Percentiles rank a stretch among this genome's conserved stretches.
These are phyloP conservation scores for Schoenoplectus triqueter DNA, from an alignment of 202 grass and related monocot species.

Conservation along the genomic window DNA sequence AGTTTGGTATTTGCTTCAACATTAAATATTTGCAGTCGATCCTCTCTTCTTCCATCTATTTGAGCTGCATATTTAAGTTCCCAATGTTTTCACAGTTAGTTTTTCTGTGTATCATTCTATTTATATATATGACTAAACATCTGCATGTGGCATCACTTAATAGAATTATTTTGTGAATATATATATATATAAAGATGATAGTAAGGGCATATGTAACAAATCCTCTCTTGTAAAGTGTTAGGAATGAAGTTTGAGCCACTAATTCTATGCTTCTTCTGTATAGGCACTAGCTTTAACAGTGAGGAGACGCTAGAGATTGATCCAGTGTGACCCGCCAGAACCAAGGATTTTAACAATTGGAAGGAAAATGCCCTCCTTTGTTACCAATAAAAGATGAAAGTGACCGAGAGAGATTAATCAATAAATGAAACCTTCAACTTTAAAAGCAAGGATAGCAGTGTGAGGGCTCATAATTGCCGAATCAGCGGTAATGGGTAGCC, in stretches of 20 bases:
- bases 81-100: too few species aligned
- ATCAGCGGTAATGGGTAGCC: conserved; percentile 73
- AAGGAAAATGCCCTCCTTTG: not conserved
- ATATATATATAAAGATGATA: too few species aligned
- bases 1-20: not conserved
- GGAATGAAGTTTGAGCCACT: too few species aligned
- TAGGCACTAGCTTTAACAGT: too few species aligned
- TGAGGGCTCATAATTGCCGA: conserved; percentile 82
- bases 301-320: too few species aligned
- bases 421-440: not conserved
- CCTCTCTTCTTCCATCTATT: not conserved
- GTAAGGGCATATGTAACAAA: too few species aligned
- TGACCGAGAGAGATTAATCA: not conserved
- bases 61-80: not conserved
- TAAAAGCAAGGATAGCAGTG: conserved; percentile 63
- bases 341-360: too few species aligned
- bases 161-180: not conserved
- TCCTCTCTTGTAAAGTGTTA: too few species aligned
- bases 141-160: not conserved
- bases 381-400: not conserved
- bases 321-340: too few species aligned
- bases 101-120: not conserved
- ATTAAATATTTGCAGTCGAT: not conserved
- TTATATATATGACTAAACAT: not conserved
- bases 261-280: too few species aligned